phyloP scores from a whole-genome alignment of 1,139 yeast genomes.

The Suhomyces anneliseae region DNA sequence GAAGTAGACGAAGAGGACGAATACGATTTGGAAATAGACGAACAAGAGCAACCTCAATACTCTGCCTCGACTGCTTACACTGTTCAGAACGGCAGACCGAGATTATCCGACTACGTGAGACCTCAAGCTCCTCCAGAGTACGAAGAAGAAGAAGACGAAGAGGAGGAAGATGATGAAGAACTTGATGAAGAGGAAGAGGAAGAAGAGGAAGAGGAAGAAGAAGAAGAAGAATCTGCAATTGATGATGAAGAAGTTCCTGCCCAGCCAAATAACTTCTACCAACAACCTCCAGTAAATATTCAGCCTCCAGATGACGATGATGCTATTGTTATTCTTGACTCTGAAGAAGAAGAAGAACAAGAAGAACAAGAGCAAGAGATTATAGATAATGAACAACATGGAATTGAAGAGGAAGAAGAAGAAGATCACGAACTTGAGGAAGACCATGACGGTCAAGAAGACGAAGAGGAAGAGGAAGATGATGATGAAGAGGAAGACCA shows the following conservation, averaged over 20 bases:
- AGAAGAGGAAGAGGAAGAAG: slow-evolving; percentile 3
- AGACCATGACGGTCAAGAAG: slow-evolving; percentile 1
- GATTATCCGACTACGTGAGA: slow-evolving; percentile 5
- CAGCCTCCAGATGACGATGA: background rate
- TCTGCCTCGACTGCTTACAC: background rate
- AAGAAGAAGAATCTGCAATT: background rate
- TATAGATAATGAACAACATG: slow-evolving; percentile 10
- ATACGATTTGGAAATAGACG: background rate
- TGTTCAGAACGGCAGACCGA: slow-evolving; percentile 12
- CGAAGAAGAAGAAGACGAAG: slow-evolving; percentile 4
- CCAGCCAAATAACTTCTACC: background rate
- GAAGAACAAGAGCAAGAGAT: slow-evolving; percentile 12
- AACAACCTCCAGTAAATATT: background rate
- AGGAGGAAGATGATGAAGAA: slow-evolving; percentile 7
- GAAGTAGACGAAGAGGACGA: slow-evolving; percentile 2
- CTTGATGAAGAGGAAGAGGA: slow-evolving; percentile 4
- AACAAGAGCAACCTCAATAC: background rate
- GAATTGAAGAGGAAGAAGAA: background rate
- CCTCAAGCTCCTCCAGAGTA: slow-evolving; percentile 5
- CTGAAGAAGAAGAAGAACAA: slow-evolving; percentile 5
- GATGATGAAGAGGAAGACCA: slow-evolving; percentile 11
- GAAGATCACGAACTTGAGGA: background rate
- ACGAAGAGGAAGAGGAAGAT: slow-evolving; percentile 11
- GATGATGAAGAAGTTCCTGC: background rate
- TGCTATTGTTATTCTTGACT: background rate